These are phyloP conservation scores for Magnolia sinica DNA, from an alignment of 164 flowering plant genomes.

Conservation along the genomic window DNA sequence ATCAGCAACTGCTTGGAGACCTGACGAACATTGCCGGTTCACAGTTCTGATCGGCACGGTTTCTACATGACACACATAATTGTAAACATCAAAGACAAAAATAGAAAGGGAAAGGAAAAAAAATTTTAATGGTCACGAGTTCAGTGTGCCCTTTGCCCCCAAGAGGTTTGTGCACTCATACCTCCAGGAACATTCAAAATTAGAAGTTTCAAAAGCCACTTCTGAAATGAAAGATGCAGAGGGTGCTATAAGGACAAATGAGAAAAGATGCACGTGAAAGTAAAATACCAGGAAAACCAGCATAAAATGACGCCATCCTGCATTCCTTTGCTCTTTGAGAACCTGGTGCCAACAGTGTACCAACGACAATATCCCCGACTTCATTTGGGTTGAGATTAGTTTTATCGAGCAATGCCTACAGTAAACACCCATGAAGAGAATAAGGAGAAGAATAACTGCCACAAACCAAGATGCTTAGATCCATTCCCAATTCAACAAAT, in stretches of 20 bases:
- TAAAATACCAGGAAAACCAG: constrained; percentile 89
- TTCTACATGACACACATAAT: constrained; percentile 37
- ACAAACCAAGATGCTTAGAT: background rate
- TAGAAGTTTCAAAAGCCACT: background rate
- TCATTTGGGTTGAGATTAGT: constrained; percentile 84
- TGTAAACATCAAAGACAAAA: background rate
- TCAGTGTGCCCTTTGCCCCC: background rate
- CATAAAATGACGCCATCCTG: constrained; percentile 98
- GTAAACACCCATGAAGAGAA: background rate
- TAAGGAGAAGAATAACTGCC: background rate
- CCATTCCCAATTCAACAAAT: background rate
- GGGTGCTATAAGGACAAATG: background rate
- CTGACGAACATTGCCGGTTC: constrained; percentile 96
- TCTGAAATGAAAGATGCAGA: background rate
- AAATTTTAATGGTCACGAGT: background rate
- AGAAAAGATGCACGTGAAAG: background rate
- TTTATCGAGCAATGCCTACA: constrained; percentile 82
- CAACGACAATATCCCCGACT: constrained; percentile 97
- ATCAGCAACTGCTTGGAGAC: constrained; percentile 99
- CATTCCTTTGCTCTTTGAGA: constrained; percentile 92
- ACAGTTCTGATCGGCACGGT: constrained; percentile 94
- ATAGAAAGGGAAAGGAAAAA: background rate
- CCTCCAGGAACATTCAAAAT: background rate
- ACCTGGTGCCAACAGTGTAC: constrained; percentile 87
- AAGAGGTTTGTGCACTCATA: background rate